Evolutionary conservation across 2,329 filamentous ascomycete genomes (phyloP).

Genomic region (Pseudovirgaria hyperparasitica): DNA sequence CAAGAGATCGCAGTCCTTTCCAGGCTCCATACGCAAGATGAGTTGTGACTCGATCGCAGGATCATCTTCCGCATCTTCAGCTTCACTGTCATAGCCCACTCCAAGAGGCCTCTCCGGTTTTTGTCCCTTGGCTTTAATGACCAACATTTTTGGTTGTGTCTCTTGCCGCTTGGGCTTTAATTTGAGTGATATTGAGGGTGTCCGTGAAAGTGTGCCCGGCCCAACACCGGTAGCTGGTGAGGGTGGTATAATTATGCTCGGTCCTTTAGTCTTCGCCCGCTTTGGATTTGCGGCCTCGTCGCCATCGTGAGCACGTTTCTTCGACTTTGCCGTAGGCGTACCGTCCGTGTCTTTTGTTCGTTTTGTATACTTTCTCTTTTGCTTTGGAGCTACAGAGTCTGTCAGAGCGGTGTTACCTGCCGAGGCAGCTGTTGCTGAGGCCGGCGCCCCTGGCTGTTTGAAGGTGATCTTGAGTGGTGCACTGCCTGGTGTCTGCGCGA

Average conservation of each 20-base stretch:
- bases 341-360: conserved; percentile 17
- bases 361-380: conserved; percentile 31
- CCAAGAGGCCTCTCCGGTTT: conserved; percentile 59
- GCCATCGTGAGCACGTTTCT: conserved; percentile 25
- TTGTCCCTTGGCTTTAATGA: conserved; percentile 33
- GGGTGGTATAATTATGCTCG: too few relatives aligned
- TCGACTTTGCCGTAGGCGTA: conserved; percentile 18
- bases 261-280: conserved; percentile 12
- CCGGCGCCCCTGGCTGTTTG: conserved; percentile 8
- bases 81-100: conserved; percentile 92
- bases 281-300: conserved; percentile 16
- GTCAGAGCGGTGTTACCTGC: conserved; percentile 16
- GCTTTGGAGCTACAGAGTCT: conserved; percentile 27
- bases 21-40: conserved; percentile 76
- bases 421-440: conserved; percentile 11
- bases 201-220: conserved; percentile 2
- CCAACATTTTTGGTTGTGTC: conserved; percentile 6
- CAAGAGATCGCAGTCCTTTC: conserved; percentile 75
- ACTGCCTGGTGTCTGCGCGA: conserved; percentile 3
- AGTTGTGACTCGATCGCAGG: conserved; percentile 85
- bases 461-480: conserved; percentile 31
- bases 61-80: conserved; percentile 77
- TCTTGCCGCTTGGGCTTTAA: conserved; percentile 42
- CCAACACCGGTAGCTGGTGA: too few relatives aligned
- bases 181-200: conserved; percentile 27